Conservation (phyloP, 75 land plant species). For the Larix kaempferi region DNA sequence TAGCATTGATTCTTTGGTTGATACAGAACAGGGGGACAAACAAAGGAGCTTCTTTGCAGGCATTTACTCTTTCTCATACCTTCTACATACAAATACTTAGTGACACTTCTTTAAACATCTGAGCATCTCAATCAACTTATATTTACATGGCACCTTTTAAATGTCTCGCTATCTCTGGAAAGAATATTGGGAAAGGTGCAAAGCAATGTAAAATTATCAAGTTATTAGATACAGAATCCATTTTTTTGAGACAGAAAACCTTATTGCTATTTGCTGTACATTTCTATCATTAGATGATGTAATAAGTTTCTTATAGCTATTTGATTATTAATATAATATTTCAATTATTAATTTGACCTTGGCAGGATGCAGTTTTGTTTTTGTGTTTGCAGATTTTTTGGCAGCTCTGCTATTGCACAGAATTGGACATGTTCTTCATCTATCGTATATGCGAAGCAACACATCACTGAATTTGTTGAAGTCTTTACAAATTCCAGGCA, state of each 20-base stretch:
- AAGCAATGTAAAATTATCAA: not conserved
- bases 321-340: not conserved
- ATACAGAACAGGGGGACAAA: conserved; percentile 43
- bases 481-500: conserved; percentile 25
- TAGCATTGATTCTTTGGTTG: not conserved
- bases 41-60: conserved; percentile 53
- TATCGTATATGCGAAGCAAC: conserved; percentile 18
- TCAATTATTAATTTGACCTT: not conserved
- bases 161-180: not conserved
- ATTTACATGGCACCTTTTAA: not conserved
- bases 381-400: conserved; percentile 75
- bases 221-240: not conserved
- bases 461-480: conserved; percentile 24
- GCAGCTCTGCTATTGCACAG: conserved; percentile 68
- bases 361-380: conserved; percentile 59
- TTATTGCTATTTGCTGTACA: not conserved
- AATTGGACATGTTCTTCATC: conserved; percentile 53
- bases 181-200: not conserved
- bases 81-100: not conserved
- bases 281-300: not conserved
- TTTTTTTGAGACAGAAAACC: not conserved
- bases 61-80: conserved; percentile 13
- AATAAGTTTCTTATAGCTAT: not conserved
- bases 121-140: not conserved
- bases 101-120: not conserved